Evolutionary conservation across 2,329 filamentous ascomycete species (phyloP).

Genomic region (Tolypocladium ovalisporum): DNA sequence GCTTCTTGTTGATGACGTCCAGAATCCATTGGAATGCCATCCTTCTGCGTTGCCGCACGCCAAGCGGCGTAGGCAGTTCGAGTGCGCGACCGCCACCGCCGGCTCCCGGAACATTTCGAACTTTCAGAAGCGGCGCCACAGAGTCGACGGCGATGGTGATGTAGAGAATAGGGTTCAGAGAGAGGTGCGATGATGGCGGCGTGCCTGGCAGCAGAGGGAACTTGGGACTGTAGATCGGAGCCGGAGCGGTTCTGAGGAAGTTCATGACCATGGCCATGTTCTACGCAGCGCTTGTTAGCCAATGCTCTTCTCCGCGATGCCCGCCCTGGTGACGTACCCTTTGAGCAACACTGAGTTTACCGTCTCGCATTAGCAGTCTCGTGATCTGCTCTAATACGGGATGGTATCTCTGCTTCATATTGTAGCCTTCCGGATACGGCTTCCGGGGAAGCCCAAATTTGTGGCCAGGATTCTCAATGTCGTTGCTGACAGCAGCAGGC

Average conservation of each 20-base stretch:
- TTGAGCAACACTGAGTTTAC: constrained; percentile 84
- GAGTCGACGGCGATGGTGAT: constrained; percentile 86
- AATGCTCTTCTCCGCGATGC: not conserved
- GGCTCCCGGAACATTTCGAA: constrained; percentile 64
- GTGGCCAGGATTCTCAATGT: constrained; percentile 40
- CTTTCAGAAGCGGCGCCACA: constrained; percentile 76
- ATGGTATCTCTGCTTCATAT: constrained; percentile 73
- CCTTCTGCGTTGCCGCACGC: constrained; percentile 63
- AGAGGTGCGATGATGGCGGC: constrained; percentile 68
- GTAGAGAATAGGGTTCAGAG: constrained; percentile 82
- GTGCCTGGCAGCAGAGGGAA: constrained; percentile 65
- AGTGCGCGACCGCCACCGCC: constrained; percentile 79
- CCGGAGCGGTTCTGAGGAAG: constrained; percentile 71
- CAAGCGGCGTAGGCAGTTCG: constrained; percentile 71
- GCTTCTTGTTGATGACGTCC: constrained; percentile 68
- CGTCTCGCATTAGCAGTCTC: constrained; percentile 81
- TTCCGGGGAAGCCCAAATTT: constrained; percentile 67
- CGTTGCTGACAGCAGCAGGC: constrained; percentile 6
- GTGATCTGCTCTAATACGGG: constrained; percentile 78
- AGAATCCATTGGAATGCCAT: constrained; percentile 83
- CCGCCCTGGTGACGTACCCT: constrained; percentile 43
- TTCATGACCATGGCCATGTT: constrained; percentile 79
- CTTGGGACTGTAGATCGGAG: constrained; percentile 62
- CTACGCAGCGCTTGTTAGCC: constrained; percentile 30
- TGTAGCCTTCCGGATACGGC: constrained; percentile 51